phyloP scores from a whole-genome alignment of 768 basidiomycete species.

The Psilocybe sp. region DNA sequence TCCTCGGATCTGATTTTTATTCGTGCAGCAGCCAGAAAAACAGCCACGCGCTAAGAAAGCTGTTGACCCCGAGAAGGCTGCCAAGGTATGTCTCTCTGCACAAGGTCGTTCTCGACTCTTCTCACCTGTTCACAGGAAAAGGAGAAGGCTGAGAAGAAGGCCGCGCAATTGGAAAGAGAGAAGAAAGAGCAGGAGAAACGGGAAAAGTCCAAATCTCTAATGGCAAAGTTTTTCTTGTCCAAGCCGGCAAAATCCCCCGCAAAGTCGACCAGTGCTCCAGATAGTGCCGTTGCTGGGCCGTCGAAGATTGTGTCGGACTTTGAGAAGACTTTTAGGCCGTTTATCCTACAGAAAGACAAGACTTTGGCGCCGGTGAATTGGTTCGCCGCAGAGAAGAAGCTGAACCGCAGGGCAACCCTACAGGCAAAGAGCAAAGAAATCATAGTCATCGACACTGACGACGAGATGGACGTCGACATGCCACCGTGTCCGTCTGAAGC shows the following conservation, averaged over 20 bases:
- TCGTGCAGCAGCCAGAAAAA: constrained; percentile 12
- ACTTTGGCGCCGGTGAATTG: constrained; percentile 71
- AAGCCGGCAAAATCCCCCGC: constrained; percentile 46
- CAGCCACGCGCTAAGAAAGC: constrained; percentile 46
- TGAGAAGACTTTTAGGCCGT: constrained; percentile 74
- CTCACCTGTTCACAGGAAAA: constrained; percentile 51
- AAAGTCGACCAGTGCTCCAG: constrained; percentile 20
- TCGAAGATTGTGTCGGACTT: constrained; percentile 58
- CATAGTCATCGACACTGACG: constrained; percentile 62
- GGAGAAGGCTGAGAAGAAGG: constrained; percentile 64
- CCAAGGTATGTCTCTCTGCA: constrained; percentile 41
- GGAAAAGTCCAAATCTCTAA: constrained; percentile 68
- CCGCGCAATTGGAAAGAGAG: constrained; percentile 67
- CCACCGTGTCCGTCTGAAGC: constrained; percentile 12
- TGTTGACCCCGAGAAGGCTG: constrained; percentile 53
- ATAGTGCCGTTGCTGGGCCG: constrained; percentile 31
- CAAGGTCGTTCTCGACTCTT: not conserved
- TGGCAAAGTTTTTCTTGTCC: constrained; percentile 71
- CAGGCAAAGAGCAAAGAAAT: constrained; percentile 35
- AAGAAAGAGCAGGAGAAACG: constrained; percentile 69
- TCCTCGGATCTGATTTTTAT: not conserved
- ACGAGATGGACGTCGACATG: constrained; percentile 26
- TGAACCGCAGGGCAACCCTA: constrained; percentile 15
- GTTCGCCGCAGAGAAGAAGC: constrained; percentile 42
- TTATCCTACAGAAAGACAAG: constrained; percentile 72